phyloP scores from a whole-genome alignment of 2,329 filamentous ascomycete species.

The Botrytis aclada region DNA sequence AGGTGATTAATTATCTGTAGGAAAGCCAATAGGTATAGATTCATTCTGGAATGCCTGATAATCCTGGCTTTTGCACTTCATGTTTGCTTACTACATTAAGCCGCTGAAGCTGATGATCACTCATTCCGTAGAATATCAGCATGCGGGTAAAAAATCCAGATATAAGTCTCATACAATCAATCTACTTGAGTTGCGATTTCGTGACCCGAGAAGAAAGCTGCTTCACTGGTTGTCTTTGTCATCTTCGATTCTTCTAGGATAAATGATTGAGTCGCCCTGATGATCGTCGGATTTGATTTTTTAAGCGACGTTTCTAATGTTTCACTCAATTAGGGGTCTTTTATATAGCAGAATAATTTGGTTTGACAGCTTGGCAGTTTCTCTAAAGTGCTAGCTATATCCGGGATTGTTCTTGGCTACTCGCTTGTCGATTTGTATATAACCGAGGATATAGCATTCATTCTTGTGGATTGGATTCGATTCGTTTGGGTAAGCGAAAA shows the following conservation, averaged over 20 bases:
- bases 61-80: no score
- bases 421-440: neutral
- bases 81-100: no score
- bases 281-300: neutral
- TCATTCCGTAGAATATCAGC: neutral
- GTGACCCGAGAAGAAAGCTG: fast-evolving
- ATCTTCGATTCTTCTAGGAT: fast-evolving
- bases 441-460: neutral
- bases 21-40: no score
- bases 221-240: neutral
- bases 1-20: neutral
- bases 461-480: fast-evolving
- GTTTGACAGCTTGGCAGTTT: fast-evolving
- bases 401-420: no score
- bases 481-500: neutral
- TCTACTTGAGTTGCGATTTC: neutral
- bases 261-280: neutral
- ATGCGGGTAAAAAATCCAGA: no score
- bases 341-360: fast-evolving
- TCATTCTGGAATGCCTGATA: no score
- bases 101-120: neutral
- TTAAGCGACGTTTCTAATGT: fast-evolving
- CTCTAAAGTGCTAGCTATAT: no score
- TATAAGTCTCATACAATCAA: neutral
- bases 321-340: fast-evolving